Evolutionary conservation across 345 rosid genomes (phyloP), one percentile per base, ranked within the genome.

Genomic region (Lepidium didymum): DNA sequence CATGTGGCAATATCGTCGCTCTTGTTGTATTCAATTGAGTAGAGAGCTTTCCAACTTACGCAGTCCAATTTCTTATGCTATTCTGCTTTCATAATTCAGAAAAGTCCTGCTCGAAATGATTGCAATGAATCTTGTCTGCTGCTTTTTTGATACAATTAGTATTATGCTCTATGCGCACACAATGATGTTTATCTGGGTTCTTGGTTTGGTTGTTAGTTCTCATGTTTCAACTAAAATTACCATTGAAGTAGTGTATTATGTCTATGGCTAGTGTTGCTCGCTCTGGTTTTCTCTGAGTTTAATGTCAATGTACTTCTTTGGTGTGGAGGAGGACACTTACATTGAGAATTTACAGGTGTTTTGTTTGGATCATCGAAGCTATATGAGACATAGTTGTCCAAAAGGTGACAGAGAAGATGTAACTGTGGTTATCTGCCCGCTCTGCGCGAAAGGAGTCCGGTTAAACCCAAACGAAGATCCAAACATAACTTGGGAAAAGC

Each of bases 341-440:
- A 18, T 43, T 63, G 41, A 14, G 3, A 19, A 11, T 37, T 40
- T 37, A 56, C 43, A 91, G 97, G 90, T 91, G 5, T 87, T 72
- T 59, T 91, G 97, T 77, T 78, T 89, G 82, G 94, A 87, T 66
- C 97, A 91, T 60, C 72, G 96, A 66, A 84, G 94, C 81, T 88
- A 85, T 69, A 73, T 64, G 31, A 84, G 80, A 57, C 96, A 91
- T 66, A 61, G 16, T 38, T 91, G 98, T 62, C 87, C 94, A 3
- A 87, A 86, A 66, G 89, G 87, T n/a, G 85, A 86, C 15, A 82
- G 57, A 54, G 75, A 78, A 21, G 94, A 86, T 52, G 90, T 89
- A 2, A 84, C 90, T 0, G 97, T 91, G 54, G 97, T 88, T 40
- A 77, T 91, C 37, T 91, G 97, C 69, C 96, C 97, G 0, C 85